A percentile compares a stretch with the other conserved stretches of the same genome.
Conservation (phyloP, 345 rosid genomes). For the Populus alba region DNA sequence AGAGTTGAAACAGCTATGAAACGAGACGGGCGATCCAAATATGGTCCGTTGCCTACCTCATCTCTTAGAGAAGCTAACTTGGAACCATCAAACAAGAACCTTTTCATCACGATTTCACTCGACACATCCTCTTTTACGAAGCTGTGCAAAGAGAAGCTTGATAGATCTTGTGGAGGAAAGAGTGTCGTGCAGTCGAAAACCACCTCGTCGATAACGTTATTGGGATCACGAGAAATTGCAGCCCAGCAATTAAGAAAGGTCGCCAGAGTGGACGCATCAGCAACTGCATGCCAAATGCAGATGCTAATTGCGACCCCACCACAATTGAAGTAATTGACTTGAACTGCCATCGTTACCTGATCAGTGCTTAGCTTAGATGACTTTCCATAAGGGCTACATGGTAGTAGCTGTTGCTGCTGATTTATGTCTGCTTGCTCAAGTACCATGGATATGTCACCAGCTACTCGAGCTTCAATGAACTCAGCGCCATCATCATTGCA, state of each 20-base stretch:
- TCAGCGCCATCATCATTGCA: conserved; percentile 11
- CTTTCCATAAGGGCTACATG: background rate
- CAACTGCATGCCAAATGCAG: conserved; percentile 17
- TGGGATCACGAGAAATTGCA: background rate
- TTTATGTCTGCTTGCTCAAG: background rate
- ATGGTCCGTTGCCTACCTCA: background rate
- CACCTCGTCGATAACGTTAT: background rate
- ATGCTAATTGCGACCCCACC: conserved; percentile 17
- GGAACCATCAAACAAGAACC: conserved; percentile 19
- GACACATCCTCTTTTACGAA: background rate
- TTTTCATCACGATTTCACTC: conserved; percentile 2
- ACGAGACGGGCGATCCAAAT: conserved; percentile 14
- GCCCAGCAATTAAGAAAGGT: conserved; percentile 16
- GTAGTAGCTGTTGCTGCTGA: background rate
- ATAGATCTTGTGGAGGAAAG: conserved; percentile 22
- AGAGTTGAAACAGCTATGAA: conserved; percentile 15
- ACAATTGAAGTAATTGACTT: conserved; percentile 16
- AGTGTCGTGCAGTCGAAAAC: conserved; percentile 19
- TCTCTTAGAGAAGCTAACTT: conserved; percentile 15
- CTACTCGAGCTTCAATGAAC: background rate
- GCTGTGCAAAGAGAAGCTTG: background rate
- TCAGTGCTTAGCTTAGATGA: background rate
- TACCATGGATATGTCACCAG: background rate
- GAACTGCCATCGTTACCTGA: background rate
- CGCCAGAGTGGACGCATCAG: conserved; percentile 10